phyloP scores from a whole-genome alignment of 371 early-diverging fungal genomes.

The Agmasoma carcini region DNA sequence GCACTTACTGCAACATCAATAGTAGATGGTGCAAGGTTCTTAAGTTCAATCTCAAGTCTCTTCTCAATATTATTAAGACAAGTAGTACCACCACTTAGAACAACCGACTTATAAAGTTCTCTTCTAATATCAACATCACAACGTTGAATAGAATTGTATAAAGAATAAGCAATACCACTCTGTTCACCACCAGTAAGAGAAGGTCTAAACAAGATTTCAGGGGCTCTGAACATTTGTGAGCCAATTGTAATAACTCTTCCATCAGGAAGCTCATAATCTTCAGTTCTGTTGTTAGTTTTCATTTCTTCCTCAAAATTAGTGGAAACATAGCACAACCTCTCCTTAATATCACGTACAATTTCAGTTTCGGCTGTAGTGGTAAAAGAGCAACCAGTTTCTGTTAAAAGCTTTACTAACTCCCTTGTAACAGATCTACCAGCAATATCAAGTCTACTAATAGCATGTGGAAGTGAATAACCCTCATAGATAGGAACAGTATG shows the following conservation, averaged over 20 bases:
- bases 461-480: conserved; percentile 92
- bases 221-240: conserved; percentile 88
- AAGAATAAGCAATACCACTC: conserved; percentile 76
- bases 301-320: conserved; percentile 92
- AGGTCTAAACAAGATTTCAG: conserved; percentile 97
- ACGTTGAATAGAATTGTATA: conserved; percentile 83
- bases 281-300: conserved; percentile 59
- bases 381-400: conserved; percentile 93
- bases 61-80: conserved; percentile 59
- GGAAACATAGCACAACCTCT: conserved; percentile 96
- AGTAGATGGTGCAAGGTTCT: conserved; percentile 80
- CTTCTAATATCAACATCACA: conserved; percentile 91
- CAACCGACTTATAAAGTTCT: conserved; percentile 83
- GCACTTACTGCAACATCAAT: conserved; percentile 98
- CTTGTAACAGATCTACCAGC: conserved; percentile 92
- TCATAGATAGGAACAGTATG: conserved; percentile 99
- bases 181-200: conserved; percentile 72
- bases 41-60: conserved; percentile 89
- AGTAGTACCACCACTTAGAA: conserved; percentile 70
- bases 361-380: conserved; percentile 96
- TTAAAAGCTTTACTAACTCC: conserved; percentile 81
- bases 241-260: conserved; percentile 93
- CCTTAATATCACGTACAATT: conserved; percentile 99
- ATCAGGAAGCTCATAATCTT: conserved; percentile 90
- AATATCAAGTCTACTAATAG: conserved; percentile 85